Evolutionary conservation across 176 grass and related monocot species (phyloP).

Genomic region (Paspalum notatum): DNA sequence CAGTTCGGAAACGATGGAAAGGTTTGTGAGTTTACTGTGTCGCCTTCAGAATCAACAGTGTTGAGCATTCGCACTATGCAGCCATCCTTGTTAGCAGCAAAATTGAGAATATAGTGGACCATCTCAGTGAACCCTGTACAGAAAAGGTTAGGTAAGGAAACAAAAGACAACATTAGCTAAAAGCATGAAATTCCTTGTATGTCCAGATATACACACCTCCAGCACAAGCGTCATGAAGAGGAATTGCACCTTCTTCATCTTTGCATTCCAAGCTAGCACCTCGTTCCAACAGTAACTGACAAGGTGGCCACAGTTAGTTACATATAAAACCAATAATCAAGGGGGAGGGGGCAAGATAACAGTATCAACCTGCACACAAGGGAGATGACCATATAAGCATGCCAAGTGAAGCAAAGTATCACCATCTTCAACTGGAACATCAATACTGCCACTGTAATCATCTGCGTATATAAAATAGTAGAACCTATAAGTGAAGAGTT

Average conservation of each 20-base stretch:
- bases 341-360: conserved; percentile 1
- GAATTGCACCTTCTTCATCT: conserved; percentile 96
- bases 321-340: conserved; percentile 18
- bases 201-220: conserved; percentile 56
- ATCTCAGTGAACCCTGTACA: conserved; percentile 80
- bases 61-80: conserved; percentile 55
- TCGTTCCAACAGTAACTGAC: conserved; percentile 69
- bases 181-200: not conserved
- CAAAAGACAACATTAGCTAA: not conserved
- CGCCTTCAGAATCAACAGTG: conserved; percentile 82
- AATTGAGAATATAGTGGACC: conserved; percentile 68
- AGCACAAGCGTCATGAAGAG: conserved; percentile 98
- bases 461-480: conserved; percentile 51
- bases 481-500: conserved; percentile 6
- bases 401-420: conserved; percentile 91
- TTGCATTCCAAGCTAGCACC: conserved; percentile 85
- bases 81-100: conserved; percentile 60
- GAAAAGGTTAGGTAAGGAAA: not conserved
- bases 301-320: conserved; percentile 16
- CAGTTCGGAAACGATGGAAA: not conserved
- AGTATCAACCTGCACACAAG: conserved; percentile 84
- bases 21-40: conserved; percentile 61
- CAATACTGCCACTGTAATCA: conserved; percentile 67
- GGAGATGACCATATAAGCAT: conserved; percentile 96
- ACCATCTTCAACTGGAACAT: conserved; percentile 99